Evolutionary conservation across 495 filamentous ascomycete species (phyloP), one percentile per base, ranked within the genome.

Genomic region (Amphirosellinia nigrospora): DNA sequence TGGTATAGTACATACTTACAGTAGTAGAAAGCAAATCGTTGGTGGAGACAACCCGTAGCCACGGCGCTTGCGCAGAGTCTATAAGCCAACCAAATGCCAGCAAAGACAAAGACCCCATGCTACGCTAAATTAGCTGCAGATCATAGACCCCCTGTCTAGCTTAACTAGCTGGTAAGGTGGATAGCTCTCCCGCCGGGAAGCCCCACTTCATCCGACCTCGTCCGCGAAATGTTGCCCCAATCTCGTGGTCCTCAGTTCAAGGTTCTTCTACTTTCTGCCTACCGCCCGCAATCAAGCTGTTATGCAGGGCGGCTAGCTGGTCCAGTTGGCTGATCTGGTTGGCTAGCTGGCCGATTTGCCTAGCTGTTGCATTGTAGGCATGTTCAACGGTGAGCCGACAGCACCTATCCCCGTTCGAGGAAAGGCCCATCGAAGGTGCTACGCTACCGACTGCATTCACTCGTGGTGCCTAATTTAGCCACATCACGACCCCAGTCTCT

Each of bases 51-150:
- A 43, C 32, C 41, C 39, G 23, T 68, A 62, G 55, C 66, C 55
- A 70, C 68, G 68, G 68, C 68, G 68, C 68, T 70, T 70, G 68
- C 68, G 68, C 39, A 55, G 59, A 45, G 50, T n/a, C n/a, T 23
- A 0, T 39, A 10, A 39, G 38, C 68, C 68, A 70, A 70, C 64
- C 36, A 64, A 19, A 43, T 4, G 15, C 10, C 32, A 2, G 28
- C 13, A 11, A n/a, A 8, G 9, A 5, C 19, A 26, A 39, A 11
- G n/a, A 43, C 38, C 64, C 64, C 45, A 63, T 63, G 67, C 41
- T 46, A 5, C 30, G 68, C 68, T 63, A 69, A 36, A 9, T 48
- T 64, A 64, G 58, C 67, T 69, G 59, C 59, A 63, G 67, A 69
- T 69, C 56, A n/a, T 8, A 23, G 15, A 38, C 48, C 48, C 48